Conservation (phyloP, 192 early-diverging fungal species). For the Pilobolus umbonatus region DNA sequence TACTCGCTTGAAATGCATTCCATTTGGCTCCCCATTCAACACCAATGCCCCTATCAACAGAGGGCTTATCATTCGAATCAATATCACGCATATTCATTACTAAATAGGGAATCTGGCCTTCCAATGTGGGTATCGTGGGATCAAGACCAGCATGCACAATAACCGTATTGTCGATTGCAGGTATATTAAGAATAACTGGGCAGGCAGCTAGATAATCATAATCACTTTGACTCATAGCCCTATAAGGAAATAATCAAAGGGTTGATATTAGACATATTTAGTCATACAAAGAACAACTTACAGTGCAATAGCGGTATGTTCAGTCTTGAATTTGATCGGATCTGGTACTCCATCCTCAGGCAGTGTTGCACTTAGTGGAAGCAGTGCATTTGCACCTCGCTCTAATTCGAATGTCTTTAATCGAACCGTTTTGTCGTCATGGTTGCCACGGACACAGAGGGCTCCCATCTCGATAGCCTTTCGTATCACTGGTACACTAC, state of each 20-base stretch:
- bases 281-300: conserved; percentile 10
- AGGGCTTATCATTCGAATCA: conserved; percentile 35
- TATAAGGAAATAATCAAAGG: conserved; percentile 4
- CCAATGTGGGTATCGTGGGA: conserved; percentile 37
- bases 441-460: conserved; percentile 66
- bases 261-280: conserved; percentile 4
- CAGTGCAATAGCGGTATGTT: conserved; percentile 36
- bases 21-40: conserved; percentile 36
- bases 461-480: conserved; percentile 42
- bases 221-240: conserved; percentile 35
- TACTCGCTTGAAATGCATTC: conserved; percentile 28
- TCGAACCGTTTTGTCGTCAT: conserved; percentile 66
- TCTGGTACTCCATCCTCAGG: conserved; percentile 32
- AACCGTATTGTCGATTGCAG: conserved; percentile 37
- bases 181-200: conserved; percentile 49
- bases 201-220: conserved; percentile 50
- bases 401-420: conserved; percentile 34
- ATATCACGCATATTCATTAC: conserved; percentile 61
- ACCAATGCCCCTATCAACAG: conserved; percentile 30
- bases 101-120: conserved; percentile 49
- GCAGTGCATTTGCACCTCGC: conserved; percentile 14
- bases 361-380: conserved; percentile 4
- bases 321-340: conserved; percentile 20
- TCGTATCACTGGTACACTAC: conserved; percentile 52
- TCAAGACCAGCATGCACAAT: conserved; percentile 71